Evolutionary conservation across 2,329 filamentous ascomycete genomes (phyloP).

Genomic region (Madurella mycetomatis): DNA sequence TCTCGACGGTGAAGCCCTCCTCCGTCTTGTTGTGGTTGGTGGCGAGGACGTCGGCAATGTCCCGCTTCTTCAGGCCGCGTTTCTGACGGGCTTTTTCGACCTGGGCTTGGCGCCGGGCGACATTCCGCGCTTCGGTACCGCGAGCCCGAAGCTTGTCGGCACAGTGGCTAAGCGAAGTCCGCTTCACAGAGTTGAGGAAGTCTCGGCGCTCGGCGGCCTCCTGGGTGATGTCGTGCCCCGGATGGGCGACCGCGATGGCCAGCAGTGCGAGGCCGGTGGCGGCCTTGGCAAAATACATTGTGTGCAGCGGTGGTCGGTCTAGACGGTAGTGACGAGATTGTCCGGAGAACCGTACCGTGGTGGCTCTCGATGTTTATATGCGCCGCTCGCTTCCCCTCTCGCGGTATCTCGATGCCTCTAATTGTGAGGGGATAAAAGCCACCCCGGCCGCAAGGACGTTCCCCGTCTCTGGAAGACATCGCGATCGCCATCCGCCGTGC

Average conservation of each 20-base stretch:
- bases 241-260: conserved; percentile 32
- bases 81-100: conserved; percentile 32
- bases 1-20: conserved; percentile 31
- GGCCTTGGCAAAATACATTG: conserved; percentile 27
- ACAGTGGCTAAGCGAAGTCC: conserved; percentile 36
- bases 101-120: conserved; percentile 34
- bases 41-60: conserved; percentile 32
- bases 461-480: background rate
- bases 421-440: background rate
- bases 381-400: too few relatives aligned
- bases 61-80: conserved; percentile 33
- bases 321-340: background rate
- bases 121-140: conserved; percentile 33
- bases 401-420: too few relatives aligned
- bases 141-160: conserved; percentile 36
- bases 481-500: background rate
- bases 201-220: conserved; percentile 39
- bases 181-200: conserved; percentile 32
- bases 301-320: background rate
- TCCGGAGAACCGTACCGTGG: background rate
- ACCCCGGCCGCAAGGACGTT: background rate
- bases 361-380: background rate
- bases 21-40: conserved; percentile 37
- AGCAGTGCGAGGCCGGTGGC: conserved; percentile 22
- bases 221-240: conserved; percentile 38